Conservation (phyloP, 1,284 basidiomycete species). For the Boletus calvinii region DNA sequence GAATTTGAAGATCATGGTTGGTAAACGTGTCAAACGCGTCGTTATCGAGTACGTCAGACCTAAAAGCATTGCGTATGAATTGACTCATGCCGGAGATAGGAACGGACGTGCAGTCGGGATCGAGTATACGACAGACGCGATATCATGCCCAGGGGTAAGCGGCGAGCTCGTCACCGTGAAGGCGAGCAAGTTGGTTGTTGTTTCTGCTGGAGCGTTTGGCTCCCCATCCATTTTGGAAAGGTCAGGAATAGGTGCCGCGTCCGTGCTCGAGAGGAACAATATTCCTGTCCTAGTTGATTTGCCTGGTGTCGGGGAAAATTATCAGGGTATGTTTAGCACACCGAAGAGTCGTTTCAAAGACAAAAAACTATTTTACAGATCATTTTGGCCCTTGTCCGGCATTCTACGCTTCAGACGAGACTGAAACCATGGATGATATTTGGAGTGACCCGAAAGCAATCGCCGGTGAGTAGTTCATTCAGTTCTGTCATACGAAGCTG, state of each 20-base stretch:
- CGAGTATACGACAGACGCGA: constrained; percentile 46
- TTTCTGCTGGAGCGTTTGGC: constrained; percentile 54
- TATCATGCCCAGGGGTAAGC: constrained; percentile 18
- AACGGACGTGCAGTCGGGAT: constrained; percentile 53
- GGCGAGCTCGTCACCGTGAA: constrained; percentile 24
- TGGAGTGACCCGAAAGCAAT: constrained; percentile 35
- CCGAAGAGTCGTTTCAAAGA: not conserved
- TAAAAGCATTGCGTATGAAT: not conserved
- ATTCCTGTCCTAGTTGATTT: constrained; percentile 46
- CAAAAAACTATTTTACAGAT: constrained; percentile 31
- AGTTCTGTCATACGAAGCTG: not conserved
- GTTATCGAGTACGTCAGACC: constrained; percentile 43
- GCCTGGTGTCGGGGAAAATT: constrained; percentile 57
- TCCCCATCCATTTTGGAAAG: constrained; percentile 55
- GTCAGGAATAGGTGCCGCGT: constrained; percentile 47
- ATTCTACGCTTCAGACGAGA: constrained; percentile 40
- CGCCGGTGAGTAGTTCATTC: constrained; percentile 30
- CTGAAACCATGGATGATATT: constrained; percentile 45
- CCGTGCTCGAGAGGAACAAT: constrained; percentile 41
- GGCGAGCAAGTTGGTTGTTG: constrained; percentile 46
- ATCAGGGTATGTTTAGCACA: constrained; percentile 39
- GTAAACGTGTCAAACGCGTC: constrained; percentile 45
- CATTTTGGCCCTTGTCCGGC: constrained; percentile 40
- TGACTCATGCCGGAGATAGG: constrained; percentile 31
- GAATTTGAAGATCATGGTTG: constrained; percentile 42